Evolutionary conservation across 192 early-diverging fungal species (phyloP).

Genomic region (Coemansia sp.): DNA sequence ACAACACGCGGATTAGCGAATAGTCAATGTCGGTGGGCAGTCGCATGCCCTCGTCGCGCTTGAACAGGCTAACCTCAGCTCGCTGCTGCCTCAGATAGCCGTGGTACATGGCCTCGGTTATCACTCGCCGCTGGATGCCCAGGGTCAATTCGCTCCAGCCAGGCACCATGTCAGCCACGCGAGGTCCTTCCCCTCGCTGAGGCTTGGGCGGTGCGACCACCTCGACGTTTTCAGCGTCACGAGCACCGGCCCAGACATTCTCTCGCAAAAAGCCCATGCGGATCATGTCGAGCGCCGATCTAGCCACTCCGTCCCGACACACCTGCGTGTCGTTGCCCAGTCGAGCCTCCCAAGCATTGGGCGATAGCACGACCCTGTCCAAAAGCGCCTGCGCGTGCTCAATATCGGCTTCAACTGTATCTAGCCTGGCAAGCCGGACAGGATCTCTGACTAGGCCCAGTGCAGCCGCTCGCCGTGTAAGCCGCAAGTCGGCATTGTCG

Average conservation of each 20-base stretch:
- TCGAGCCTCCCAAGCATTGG: constrained; percentile 54
- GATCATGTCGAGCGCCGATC: constrained; percentile 54
- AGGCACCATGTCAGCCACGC: constrained; percentile 54
- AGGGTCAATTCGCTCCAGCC: constrained; percentile 55
- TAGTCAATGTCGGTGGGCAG: constrained; percentile 68
- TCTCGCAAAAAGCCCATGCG: constrained; percentile 48
- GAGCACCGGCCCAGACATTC: constrained; percentile 41
- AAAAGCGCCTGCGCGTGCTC: constrained; percentile 53
- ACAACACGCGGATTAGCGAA: constrained; percentile 35
- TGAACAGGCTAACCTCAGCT: constrained; percentile 60
- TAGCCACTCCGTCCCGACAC: constrained; percentile 34
- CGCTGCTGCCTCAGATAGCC: constrained; percentile 66
- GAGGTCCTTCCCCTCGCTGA: constrained; percentile 3
- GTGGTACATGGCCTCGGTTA: constrained; percentile 66
- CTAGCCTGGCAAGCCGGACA: constrained; percentile 36
- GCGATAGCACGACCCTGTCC: constrained; percentile 53
- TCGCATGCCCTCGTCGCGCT: constrained; percentile 64
- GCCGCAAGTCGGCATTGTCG: constrained; percentile 75
- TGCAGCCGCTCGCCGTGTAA: constrained; percentile 67
- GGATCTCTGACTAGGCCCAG: constrained; percentile 57
- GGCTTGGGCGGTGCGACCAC: not conserved
- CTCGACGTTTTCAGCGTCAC: constrained; percentile 25
- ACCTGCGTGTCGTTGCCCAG: constrained; percentile 30
- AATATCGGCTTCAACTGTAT: constrained; percentile 51
- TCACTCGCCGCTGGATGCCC: constrained; percentile 55